A percentile compares a stretch with the other conserved stretches of the same genome.
phyloP scores from a whole-genome alignment of 2,329 filamentous ascomycete genomes.

The Albophoma yamanashiensis region DNA sequence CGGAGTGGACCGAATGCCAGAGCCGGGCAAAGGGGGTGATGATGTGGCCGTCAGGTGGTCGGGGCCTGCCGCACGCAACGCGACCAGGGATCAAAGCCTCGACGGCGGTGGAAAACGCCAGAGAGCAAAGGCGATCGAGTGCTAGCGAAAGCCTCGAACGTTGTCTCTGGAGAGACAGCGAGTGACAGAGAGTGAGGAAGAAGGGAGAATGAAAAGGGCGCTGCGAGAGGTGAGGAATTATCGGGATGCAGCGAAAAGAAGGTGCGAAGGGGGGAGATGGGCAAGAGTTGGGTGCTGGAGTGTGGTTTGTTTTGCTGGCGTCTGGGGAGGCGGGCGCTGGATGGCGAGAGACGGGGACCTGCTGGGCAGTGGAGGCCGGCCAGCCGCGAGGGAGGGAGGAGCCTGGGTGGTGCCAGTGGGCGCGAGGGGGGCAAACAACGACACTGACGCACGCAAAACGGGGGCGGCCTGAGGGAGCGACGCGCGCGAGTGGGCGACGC shows the following conservation, averaged over 20 bases:
- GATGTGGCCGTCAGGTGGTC: constrained; percentile 18
- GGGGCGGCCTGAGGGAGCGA: background rate
- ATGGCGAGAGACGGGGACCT: background rate
- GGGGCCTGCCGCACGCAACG: constrained; percentile 3
- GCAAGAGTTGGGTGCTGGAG: constrained; percentile 7
- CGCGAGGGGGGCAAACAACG: background rate
- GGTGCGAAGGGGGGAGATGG: constrained; percentile 12
- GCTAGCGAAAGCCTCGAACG: constrained; percentile 37
- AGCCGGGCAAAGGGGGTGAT: constrained; percentile 16
- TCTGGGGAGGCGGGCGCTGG: background rate
- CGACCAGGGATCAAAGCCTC: constrained; percentile 1
- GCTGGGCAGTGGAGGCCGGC: background rate
- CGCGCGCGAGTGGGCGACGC: background rate
- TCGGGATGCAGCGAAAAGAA: constrained; percentile 13
- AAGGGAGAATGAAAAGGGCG: constrained; percentile 14
- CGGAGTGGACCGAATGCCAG: constrained; percentile 7
- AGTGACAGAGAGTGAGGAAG: constrained; percentile 13
- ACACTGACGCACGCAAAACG: background rate
- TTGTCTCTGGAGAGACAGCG: constrained; percentile 10
- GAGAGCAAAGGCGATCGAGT: constrained; percentile 23
- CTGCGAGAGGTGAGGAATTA: constrained; percentile 9
- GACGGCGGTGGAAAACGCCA: background rate
- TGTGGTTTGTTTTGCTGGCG: constrained; percentile 5
- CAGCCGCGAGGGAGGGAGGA: background rate
- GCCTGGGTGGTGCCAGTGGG: background rate